Evolutionary conservation across 139 green algal genomes (phyloP), one percentile per base, ranked within the genome.

Genomic region (Prasinococcaceae sp.): DNA sequence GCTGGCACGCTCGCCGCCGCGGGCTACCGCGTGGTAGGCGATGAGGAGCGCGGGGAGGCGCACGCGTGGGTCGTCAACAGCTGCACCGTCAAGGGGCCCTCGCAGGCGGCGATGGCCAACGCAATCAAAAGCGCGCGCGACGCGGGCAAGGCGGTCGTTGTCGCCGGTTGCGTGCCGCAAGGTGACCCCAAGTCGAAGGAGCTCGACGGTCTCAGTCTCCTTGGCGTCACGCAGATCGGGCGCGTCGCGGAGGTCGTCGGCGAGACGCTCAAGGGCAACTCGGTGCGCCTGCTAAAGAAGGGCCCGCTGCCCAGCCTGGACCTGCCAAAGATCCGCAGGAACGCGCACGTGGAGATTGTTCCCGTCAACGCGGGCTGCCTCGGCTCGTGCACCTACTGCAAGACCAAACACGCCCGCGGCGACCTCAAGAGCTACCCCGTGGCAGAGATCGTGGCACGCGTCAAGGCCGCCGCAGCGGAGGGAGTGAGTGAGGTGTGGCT

Each of bases 381-480:
- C 29, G 87, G 86, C 19, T 60, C 68, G 4, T 95, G 86, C 72
- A 95, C 86, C 25, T 95, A 95, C 71, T 95, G 86, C 85, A 95
- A 95, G 70, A 95, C 86, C 17, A 93, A 93, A 58, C 85, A 94
- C 60, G 85, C 85, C 4, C 61, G 85, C 0, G 86, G 86, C 9
- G 62, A 88, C 23, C 77, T 75, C 12, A 61, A 61, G 23, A 58
- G 29, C 23, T 75, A 75, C 45, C 38, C 50, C 27, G 23, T 60
- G 17, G 25, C 17, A 42, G 16, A 42, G 17, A 42, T 42, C 16
- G 36, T 42, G 16, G 16, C 17, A 42, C 16, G 36, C 36, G 17
- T 42, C 17, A 54, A 27, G 9, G 19, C 2, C 22, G 30, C 24
- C 52, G 29, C n/a, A 53, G 58, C 55, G 27, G 83, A 92, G 58